phyloP scores from a whole-genome alignment of 352 stramenopile species.

The Phytophthora ohioensis region DNA sequence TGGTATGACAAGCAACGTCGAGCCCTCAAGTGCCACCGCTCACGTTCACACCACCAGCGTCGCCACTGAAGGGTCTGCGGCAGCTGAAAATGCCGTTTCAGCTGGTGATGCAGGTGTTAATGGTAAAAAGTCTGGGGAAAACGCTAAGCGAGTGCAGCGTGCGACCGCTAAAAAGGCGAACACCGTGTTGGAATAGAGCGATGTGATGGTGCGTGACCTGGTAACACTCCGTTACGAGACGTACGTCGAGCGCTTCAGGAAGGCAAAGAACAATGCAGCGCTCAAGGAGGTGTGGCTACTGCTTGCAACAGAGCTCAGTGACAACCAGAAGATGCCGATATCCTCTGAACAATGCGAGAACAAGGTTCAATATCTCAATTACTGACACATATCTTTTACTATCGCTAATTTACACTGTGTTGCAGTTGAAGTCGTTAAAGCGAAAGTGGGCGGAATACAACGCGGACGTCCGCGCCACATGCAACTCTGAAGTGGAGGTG shows the following conservation, averaged over 20 bases:
- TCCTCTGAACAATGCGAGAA: slow-evolving; percentile 16
- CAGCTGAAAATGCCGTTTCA: too few relatives aligned
- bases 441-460: slow-evolving; percentile 16
- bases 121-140: too few relatives aligned
- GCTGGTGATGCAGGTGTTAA: too few relatives aligned
- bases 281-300: slow-evolving; percentile 10
- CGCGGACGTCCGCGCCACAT: slow-evolving; percentile 4
- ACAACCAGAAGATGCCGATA: slow-evolving; percentile 1
- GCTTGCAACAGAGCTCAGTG: slow-evolving; percentile 12
- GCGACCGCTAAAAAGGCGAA: too few relatives aligned
- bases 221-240: slow-evolving; percentile 15
- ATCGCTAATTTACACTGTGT: neutral
- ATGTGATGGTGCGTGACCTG: slow-evolving; percentile 17
- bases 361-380: neutral
- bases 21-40: too few relatives aligned
- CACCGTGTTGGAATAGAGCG: slow-evolving; percentile 3
- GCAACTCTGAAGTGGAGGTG: slow-evolving; percentile 8
- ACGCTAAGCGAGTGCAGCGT: too few relatives aligned
- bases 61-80: too few relatives aligned
- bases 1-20: too few relatives aligned
- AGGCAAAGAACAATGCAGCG: slow-evolving; percentile 13
- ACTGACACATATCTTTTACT: neutral
- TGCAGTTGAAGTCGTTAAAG: slow-evolving; percentile 15
- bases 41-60: too few relatives aligned
- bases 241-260: slow-evolving; percentile 14